Base-by-base conservation (phyloP, 768 basidiomycete genomes). In the Tulasnella sp. region DNA sequence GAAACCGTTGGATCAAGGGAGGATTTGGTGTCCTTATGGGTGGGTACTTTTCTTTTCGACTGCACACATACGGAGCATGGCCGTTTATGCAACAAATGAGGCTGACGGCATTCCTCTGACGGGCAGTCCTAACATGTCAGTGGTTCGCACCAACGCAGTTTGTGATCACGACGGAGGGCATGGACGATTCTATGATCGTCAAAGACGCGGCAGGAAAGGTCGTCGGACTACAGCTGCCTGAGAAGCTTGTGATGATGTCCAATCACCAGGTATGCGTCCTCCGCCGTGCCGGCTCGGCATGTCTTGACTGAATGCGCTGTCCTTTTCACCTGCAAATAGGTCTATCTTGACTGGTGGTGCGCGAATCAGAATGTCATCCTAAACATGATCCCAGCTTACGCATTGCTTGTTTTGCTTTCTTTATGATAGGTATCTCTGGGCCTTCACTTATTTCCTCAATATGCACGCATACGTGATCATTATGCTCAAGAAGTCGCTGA, bases 221-320 rank as follows among this genome's bases (percentile, higher is more conserved):
- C 30, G 69, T 77, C 2, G 77, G 75, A 7, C 72, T 97, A 55
- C 78, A 82, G 58, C 71, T 96, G 17, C 90, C 92, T 1, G 79
- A 79, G 64, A 85, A 90, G 69, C 79, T 84, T 32, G 84, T 98
- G 24, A 72, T 92, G 63, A 88, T 93, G 66, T 82, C 89, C 13
- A 99, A 99, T 69, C 95, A 99, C 69, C 95, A 94, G 76, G 90
- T 91, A 61, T 48, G 75, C 59, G n/a, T n/a, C n/a, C n/a, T n/a
- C 19, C 58, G 55, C 11, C 42, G 41, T 38, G 45, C 23, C 26
- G n/a, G 43, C 41, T 32, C 24, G 27, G 17, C 9, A 32, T 32
- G 48, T 50, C 51, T 15, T 53, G 8, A 32, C 24, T n/a, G n/a
- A n/a, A n/a, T n/a, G n/a, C n/a, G n/a, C n/a, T n/a, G n/a, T n/a